A percentile compares a stretch with the other conserved stretches of the same genome.
These are phyloP conservation scores for Paratinospora sagittata DNA, from an alignment of 164 flowering plant genomes.

Conservation along the genomic window DNA sequence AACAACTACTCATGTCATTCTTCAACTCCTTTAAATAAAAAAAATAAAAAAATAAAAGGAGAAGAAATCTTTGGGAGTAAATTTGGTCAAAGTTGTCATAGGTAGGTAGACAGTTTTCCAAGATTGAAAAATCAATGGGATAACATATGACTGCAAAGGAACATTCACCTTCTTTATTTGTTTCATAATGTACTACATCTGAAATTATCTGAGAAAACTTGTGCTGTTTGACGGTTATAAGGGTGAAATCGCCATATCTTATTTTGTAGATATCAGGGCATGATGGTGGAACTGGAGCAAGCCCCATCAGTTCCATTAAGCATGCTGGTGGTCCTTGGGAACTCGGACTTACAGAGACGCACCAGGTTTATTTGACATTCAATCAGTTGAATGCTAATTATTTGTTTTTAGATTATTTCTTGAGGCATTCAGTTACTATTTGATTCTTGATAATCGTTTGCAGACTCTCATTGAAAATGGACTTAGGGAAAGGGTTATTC, in stretches of 20 bases:
- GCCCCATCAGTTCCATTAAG: slow-evolving; percentile 92
- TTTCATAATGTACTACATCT: not conserved
- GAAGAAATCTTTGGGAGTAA: no score
- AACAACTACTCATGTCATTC: no score
- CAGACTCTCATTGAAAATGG: slow-evolving; percentile 93
- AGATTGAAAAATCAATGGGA: not conserved
- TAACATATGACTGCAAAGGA: not conserved
- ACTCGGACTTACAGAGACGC: slow-evolving; percentile 93
- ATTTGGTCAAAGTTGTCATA: no score
- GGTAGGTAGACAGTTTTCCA: no score
- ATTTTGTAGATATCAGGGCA: slow-evolving; percentile 92
- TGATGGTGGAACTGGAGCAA: slow-evolving; percentile 99
- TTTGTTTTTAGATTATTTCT: slow-evolving; percentile 1
- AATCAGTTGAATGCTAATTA: not conserved
- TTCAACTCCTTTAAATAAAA: no score
- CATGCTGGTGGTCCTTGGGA: slow-evolving; percentile 99
- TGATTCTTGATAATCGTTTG: slow-evolving; percentile 13
- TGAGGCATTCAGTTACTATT: not conserved
- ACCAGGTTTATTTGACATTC: slow-evolving; percentile 56
- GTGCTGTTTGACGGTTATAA: no score
- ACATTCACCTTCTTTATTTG: not conserved
- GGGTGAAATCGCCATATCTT: no score
- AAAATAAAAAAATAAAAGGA: no score
- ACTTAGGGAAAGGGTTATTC: slow-evolving; percentile 92
- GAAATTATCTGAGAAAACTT: no score